Conservation (phyloP, 2,329 filamentous ascomycete species). For the Cytospora leucostoma region DNA sequence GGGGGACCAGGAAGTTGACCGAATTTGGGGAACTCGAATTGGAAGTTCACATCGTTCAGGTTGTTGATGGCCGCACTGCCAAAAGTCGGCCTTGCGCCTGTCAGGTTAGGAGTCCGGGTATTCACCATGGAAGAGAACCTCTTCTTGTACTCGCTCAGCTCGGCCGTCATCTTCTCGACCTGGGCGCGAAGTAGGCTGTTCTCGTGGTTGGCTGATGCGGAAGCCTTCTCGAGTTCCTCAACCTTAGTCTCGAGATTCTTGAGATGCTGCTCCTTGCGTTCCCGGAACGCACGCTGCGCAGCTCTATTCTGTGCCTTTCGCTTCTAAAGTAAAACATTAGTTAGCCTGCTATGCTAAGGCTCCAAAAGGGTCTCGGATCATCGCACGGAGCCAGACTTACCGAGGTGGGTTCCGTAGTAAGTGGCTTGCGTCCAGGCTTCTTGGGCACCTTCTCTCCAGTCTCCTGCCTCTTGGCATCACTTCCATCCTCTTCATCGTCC, state of each 20-base stretch:
- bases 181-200: slow-evolving; percentile 83
- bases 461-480: slow-evolving; percentile 71
- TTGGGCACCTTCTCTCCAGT: slow-evolving; percentile 84
- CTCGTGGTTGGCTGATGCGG: slow-evolving; percentile 79
- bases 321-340: slow-evolving; percentile 58
- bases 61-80: slow-evolving; percentile 56
- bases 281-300: slow-evolving; percentile 88
- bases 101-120: slow-evolving; percentile 33
- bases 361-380: neutral
- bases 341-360: slow-evolving; percentile 31
- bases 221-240: slow-evolving; percentile 76
- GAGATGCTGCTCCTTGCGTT: slow-evolving; percentile 90
- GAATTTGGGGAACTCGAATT: slow-evolving; percentile 96
- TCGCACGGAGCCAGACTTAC: slow-evolving; percentile 58
- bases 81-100: slow-evolving; percentile 45
- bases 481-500: slow-evolving; percentile 63
- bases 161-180: slow-evolving; percentile 81
- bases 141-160: slow-evolving; percentile 90
- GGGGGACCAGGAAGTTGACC: slow-evolving; percentile 64
- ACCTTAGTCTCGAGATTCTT: slow-evolving; percentile 82
- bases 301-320: slow-evolving; percentile 95
- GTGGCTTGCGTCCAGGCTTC: slow-evolving; percentile 93
- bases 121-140: slow-evolving; percentile 64
- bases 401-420: slow-evolving; percentile 93
- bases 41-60: slow-evolving; percentile 76